phyloP scores from a whole-genome alignment of 495 filamentous ascomycete species.

The Xylaria curta region DNA sequence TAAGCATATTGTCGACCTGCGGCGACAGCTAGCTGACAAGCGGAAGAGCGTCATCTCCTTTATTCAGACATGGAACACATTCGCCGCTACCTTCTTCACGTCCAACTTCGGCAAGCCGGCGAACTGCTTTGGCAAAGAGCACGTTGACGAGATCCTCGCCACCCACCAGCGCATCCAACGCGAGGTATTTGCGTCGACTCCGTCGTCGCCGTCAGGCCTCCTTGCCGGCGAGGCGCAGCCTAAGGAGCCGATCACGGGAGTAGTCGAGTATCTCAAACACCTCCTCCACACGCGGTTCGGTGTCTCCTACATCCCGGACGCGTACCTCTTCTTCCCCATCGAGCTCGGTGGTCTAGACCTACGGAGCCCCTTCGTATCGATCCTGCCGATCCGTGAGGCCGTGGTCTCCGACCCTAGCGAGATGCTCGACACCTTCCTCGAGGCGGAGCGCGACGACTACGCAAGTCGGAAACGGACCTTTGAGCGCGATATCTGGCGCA shows the following conservation, averaged over 20 bases:
- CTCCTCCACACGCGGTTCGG: constrained; percentile 61
- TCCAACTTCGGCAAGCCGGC: constrained; percentile 71
- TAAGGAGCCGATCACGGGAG: constrained; percentile 48
- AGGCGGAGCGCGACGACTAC: constrained; percentile 56
- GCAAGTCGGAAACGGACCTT: constrained; percentile 50
- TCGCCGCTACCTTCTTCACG: constrained; percentile 67
- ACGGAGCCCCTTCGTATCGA: constrained; percentile 61
- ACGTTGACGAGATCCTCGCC: constrained; percentile 67
- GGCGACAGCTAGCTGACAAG: constrained; percentile 62
- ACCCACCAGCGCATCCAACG: constrained; percentile 67
- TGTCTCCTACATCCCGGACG: constrained; percentile 64
- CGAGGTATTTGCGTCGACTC: constrained; percentile 51
- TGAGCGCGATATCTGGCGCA: constrained; percentile 36
- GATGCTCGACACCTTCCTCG: constrained; percentile 52
- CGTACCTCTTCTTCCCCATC: constrained; percentile 70
- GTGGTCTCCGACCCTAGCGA: constrained; percentile 55
- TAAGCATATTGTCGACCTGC: constrained; percentile 65
- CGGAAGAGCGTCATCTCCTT: constrained; percentile 65
- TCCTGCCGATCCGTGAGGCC: constrained; percentile 59
- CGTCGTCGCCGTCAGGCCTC: constrained; percentile 26
- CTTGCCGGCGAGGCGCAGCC: constrained; percentile 19
- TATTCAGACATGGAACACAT: constrained; percentile 71
- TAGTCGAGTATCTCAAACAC: constrained; percentile 64
- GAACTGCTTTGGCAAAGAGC: constrained; percentile 66
- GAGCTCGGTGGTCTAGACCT: constrained; percentile 65